Percentiles rank a stretch among this genome's conserved stretches.
These are phyloP conservation scores for Arthroderma uncinatum DNA, from an alignment of 2,329 filamentous ascomycete species.

Conservation along the genomic window DNA sequence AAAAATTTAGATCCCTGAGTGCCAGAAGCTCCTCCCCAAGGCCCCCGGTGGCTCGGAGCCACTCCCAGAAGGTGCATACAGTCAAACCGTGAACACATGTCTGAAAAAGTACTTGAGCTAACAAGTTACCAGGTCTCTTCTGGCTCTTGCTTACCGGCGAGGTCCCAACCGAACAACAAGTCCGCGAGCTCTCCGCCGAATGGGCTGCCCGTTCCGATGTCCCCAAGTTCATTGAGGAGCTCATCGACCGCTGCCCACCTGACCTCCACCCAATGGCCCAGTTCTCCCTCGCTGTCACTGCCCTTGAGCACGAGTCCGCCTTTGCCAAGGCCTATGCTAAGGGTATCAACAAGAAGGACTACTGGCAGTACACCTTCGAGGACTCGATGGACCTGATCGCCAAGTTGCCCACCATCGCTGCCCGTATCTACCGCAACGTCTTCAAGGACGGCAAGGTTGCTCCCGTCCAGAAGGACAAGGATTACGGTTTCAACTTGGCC, in stretches of 20 bases:
- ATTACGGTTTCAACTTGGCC: slow-evolving; percentile 98
- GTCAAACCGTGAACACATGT: too few relatives aligned
- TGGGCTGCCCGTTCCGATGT: slow-evolving; percentile 96
- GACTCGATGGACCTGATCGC: slow-evolving; percentile 99
- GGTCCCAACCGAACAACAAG: slow-evolving; percentile 95
- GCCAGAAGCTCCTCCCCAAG: slow-evolving; percentile 94
- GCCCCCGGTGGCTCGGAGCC: slow-evolving; percentile 94
- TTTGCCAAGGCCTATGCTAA: slow-evolving; percentile 98
- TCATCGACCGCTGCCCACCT: slow-evolving; percentile 98
- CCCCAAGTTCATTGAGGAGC: slow-evolving; percentile 96
- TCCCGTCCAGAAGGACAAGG: slow-evolving; percentile 93
- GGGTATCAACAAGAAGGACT: slow-evolving; percentile 98
- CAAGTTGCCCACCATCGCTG: slow-evolving; percentile 95
- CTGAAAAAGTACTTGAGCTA: too few relatives aligned
- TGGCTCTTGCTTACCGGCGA: slow-evolving; percentile 98
- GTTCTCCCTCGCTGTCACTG: slow-evolving; percentile 94
- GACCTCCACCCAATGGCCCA: slow-evolving; percentile 99
- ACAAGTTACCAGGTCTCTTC: slow-evolving; percentile 62
- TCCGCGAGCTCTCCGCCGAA: slow-evolving; percentile 93
- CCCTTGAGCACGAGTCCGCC: slow-evolving; percentile 94
- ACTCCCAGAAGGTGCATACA: slow-evolving; percentile 68
- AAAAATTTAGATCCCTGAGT: slow-evolving; percentile 73
- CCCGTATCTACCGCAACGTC: slow-evolving; percentile 99
- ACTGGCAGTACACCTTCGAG: slow-evolving; percentile 99
- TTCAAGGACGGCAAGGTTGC: slow-evolving; percentile 99